Evolutionary conservation across 164 flowering plant genomes (phyloP).

Genomic region (Platanus orientalis): DNA sequence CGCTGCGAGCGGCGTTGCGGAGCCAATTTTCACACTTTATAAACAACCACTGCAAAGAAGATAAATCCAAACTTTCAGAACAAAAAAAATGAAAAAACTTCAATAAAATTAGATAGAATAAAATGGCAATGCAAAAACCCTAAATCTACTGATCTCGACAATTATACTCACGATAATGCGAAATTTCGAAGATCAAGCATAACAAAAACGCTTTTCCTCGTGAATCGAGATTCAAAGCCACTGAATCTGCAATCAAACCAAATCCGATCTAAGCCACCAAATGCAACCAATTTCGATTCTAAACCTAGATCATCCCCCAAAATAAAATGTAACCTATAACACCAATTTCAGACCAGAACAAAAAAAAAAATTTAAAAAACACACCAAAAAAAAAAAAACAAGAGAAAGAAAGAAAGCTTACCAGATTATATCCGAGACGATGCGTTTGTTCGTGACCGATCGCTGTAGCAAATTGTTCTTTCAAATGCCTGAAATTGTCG

Average conservation of each 20-base stretch:
- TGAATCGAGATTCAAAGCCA: conserved; percentile 15
- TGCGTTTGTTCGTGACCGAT: not conserved
- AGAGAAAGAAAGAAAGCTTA: not conserved
- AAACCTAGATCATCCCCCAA: not conserved
- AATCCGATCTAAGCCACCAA: conserved; percentile 9
- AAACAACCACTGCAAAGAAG: conserved; percentile 15
- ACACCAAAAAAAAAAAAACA: too few species aligned
- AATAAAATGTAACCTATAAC: not conserved
- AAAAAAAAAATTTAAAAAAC: not conserved
- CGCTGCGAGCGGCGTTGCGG: conserved; percentile 92
- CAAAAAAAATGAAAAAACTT: not conserved
- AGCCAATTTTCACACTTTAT: conserved; percentile 78
- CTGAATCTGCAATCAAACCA: conserved; percentile 19
- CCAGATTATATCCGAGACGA: conserved; percentile 8
- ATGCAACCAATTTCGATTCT: conserved; percentile 6
- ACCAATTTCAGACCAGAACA: not conserved
- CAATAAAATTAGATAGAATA: not conserved
- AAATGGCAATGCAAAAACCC: not conserved
- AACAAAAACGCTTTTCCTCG: conserved; percentile 30
- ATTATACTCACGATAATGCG: conserved; percentile 31
- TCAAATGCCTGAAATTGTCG: conserved; percentile 3
- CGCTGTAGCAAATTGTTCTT: not conserved
- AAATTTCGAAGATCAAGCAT: conserved; percentile 35
- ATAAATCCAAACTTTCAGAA: not conserved
- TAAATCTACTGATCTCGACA: conserved; percentile 15